Conservation (phyloP, 805 yeast genomes). For the Pichia cephalocereana region DNA sequence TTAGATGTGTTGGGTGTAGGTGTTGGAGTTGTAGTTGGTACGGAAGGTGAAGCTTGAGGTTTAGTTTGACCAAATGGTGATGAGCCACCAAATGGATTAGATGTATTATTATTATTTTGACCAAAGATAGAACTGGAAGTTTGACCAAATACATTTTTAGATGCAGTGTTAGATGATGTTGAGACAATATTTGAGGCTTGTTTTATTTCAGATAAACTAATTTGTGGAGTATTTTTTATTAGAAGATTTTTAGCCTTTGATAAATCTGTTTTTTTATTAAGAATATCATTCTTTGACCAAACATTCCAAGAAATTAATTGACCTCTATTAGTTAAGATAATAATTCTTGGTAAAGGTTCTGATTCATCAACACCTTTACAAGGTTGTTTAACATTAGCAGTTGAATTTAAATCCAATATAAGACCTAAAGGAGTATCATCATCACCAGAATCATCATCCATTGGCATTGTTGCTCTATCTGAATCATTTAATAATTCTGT, state of each 20-base stretch:
- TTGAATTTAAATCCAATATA: constrained; percentile 47
- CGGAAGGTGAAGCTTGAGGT: constrained; percentile 10
- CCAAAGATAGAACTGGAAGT: neutral
- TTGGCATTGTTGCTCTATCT: constrained; percentile 65
- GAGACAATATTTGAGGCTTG: too few relatives aligned
- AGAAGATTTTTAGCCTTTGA: neutral
- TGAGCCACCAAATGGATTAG: neutral
- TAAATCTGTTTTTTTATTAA: constrained; percentile 11
- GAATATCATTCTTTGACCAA: constrained; percentile 45
- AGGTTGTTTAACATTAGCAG: constrained; percentile 39
- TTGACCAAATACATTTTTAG: neutral
- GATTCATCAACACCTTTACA: constrained; percentile 49
- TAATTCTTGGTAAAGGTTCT: constrained; percentile 55
- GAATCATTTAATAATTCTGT: constrained; percentile 56
- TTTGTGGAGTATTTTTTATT: neutral
- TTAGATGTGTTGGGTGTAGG: neutral
- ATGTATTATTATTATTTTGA: neutral
- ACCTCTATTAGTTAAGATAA: constrained; percentile 57
- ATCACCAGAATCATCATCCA: constrained; percentile 52
- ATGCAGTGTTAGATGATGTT: neutral
- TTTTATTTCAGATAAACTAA: neutral
- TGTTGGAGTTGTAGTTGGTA: constrained; percentile 6
- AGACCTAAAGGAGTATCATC: constrained; percentile 70
- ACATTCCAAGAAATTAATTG: constrained; percentile 55
- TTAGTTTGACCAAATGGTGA: constrained; percentile 8